These are phyloP conservation scores for Phoenix dactylifera DNA, from an alignment of 176 grass and related monocot genomes.

Conservation along the genomic window DNA sequence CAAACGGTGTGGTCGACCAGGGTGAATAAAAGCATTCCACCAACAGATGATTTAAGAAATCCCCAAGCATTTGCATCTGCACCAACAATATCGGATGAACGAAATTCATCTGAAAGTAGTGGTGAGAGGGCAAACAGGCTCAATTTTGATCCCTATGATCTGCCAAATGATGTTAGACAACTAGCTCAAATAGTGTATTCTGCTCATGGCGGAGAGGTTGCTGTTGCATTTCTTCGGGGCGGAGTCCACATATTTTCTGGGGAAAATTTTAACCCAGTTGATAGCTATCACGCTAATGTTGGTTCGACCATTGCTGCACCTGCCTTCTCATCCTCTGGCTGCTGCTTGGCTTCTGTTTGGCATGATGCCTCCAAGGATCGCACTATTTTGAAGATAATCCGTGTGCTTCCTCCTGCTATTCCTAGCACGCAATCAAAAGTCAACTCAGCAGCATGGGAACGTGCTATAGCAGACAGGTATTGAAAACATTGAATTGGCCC, in stretches of 20 bases:
- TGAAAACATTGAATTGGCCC: background rate
- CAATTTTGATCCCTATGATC: slow-evolving; percentile 94
- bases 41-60: slow-evolving; percentile 86
- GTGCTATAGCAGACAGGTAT: slow-evolving; percentile 94
- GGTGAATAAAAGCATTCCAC: slow-evolving; percentile 94
- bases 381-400: slow-evolving; percentile 94
- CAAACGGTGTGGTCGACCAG: slow-evolving; percentile 95
- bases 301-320: slow-evolving; percentile 91
- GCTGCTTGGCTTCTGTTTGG: slow-evolving; percentile 96
- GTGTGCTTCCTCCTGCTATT: slow-evolving; percentile 86
- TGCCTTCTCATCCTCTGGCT: slow-evolving; percentile 88
- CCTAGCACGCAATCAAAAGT: slow-evolving; percentile 57
- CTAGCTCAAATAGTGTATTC: slow-evolving; percentile 96
- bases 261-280: slow-evolving; percentile 80
- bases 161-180: slow-evolving; percentile 94
- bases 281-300: slow-evolving; percentile 94
- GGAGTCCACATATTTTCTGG: slow-evolving; percentile 97
- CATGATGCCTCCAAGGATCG: slow-evolving; percentile 93
- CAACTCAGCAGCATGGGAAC: slow-evolving; percentile 82
- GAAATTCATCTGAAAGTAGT: slow-evolving; percentile 93
- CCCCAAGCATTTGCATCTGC: slow-evolving; percentile 59
- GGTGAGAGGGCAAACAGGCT: slow-evolving; percentile 77
- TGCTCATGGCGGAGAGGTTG: slow-evolving; percentile 87
- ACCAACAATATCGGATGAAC: slow-evolving; percentile 66
- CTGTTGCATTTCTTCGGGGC: slow-evolving; percentile 82